Conservation (phyloP, 306 rosid species). For the Pyrus pyrifolia region DNA sequence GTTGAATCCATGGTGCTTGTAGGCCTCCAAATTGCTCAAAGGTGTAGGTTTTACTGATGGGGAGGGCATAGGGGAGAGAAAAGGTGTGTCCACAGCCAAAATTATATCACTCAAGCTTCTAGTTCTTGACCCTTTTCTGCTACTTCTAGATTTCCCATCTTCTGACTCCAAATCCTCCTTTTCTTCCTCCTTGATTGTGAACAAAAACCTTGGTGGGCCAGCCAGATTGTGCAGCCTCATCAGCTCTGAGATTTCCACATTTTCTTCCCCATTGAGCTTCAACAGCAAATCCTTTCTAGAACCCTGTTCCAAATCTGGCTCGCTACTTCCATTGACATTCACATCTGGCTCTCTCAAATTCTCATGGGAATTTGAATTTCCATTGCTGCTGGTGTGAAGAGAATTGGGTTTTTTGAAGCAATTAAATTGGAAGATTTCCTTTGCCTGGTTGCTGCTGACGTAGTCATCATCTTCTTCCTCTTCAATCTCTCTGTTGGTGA, state of each 20-base stretch:
- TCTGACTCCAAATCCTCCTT: constrained; percentile 86
- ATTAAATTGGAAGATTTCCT: constrained; percentile 35
- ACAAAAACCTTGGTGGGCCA: constrained; percentile 86
- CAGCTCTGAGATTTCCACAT: constrained; percentile 58
- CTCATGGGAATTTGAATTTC: not conserved
- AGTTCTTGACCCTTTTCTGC: constrained; percentile 62
- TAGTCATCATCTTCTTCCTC: constrained; percentile 20
- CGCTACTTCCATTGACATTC: constrained; percentile 11
- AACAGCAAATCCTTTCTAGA: constrained; percentile 34
- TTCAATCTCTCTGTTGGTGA: constrained; percentile 39
- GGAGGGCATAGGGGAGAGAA: constrained; percentile 47
- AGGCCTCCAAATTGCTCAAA: constrained; percentile 43
- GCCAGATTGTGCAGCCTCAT: constrained; percentile 82
- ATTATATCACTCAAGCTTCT: constrained; percentile 62
- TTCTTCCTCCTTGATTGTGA: constrained; percentile 83
- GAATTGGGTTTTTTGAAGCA: constrained; percentile 41
- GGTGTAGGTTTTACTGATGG: constrained; percentile 44
- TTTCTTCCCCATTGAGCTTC: constrained; percentile 48
- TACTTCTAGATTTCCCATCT: constrained; percentile 55
- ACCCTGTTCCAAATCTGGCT: constrained; percentile 43
- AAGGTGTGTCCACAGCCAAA: constrained; percentile 40
- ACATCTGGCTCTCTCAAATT: constrained; percentile 22
- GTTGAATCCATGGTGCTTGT: constrained; percentile 58
- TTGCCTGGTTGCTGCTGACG: constrained; percentile 25
- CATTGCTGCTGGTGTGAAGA: not conserved